Evolutionary conservation across 2,329 filamentous ascomycete genomes (phyloP), one percentile per base, ranked within the genome.

Genomic region (Trichoderma breve): DNA sequence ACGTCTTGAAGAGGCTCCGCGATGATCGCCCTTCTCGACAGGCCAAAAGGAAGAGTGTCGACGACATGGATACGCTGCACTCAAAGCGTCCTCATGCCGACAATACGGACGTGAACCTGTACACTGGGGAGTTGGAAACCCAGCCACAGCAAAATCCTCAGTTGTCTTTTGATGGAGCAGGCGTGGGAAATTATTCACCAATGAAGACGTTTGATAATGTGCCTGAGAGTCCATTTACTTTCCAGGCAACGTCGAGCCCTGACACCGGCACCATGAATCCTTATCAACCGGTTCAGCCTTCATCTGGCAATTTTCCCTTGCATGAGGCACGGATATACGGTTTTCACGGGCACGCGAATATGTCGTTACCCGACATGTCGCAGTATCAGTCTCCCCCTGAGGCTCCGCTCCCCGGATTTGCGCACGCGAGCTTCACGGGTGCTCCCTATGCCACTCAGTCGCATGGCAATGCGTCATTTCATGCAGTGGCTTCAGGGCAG

Each of bases 1-100:
- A 95, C 80, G 91, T 93, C 21, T 91, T 93, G 86, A 95, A 95
- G 81, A 86, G 93, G 62, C 85, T 92, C 68, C 88, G 91, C 43
- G 91, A 93, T 76, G 90, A 93, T 74, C 87, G 88, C 72, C 84
- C 84, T 1, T 51, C n/a, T 21, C 43, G 89, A 88, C 74, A 84
- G 86, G 70, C 83, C 14, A 60, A 70, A 26, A 70, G 36, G 21
- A 58, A 67, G 15, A 57, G 36, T 14, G 53, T 55, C 58, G 66
- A 32, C 15, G 36, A 39, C 6, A 4, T 39, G 36, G 3, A 53
- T 15, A 32, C n/a, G 18, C 6, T 21, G 24, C 11, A 61, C 7
- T 8, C n/a, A 0, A 43, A 55, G 21, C 34, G 62, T 5, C 74
- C 43, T 15, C 58, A 64, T 3, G 18, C 21, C 43, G n/a, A 21